Conservation (phyloP, 2,329 filamentous ascomycete genomes). For the Cercospora nicotianae region DNA sequence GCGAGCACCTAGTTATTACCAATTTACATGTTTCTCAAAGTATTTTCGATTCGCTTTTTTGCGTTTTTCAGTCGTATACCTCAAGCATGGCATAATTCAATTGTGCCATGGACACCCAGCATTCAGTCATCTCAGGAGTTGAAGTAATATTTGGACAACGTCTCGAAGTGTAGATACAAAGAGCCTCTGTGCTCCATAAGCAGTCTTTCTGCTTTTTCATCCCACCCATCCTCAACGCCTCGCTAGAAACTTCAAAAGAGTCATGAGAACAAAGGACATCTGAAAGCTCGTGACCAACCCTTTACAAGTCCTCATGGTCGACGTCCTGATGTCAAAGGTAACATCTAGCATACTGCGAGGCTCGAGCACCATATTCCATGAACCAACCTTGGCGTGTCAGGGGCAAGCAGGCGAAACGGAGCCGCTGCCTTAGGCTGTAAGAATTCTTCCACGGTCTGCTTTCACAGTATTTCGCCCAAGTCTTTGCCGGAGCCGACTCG, state of each 20-base stretch:
- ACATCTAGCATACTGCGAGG: not conserved
- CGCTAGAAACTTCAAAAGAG: not conserved
- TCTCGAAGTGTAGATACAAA: not conserved
- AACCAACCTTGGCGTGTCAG: not conserved
- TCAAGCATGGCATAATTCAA: not conserved
- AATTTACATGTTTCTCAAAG: not conserved
- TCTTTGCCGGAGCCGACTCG: not conserved
- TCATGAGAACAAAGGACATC: not conserved
- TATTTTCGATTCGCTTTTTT: not conserved
- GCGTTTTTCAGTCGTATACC: not conserved
- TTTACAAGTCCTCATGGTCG: not conserved
- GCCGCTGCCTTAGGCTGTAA: not conserved
- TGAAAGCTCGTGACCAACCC: not conserved
- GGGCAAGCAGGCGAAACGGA: not conserved
- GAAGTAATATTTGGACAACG: not conserved
- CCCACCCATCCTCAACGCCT: not conserved
- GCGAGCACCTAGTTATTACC: not conserved
- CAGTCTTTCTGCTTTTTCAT: not conserved
- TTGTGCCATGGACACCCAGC: not conserved
- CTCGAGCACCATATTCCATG: not conserved
- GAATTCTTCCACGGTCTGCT: not conserved
- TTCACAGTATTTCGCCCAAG: not conserved
- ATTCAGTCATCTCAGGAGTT: not conserved
- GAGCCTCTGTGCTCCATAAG: not conserved
- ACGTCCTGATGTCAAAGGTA: not conserved